Percentiles rank a stretch among this genome's conserved stretches.
These are phyloP conservation scores for Piper betle DNA, from an alignment of 164 flowering plant genomes.

Conservation along the genomic window DNA sequence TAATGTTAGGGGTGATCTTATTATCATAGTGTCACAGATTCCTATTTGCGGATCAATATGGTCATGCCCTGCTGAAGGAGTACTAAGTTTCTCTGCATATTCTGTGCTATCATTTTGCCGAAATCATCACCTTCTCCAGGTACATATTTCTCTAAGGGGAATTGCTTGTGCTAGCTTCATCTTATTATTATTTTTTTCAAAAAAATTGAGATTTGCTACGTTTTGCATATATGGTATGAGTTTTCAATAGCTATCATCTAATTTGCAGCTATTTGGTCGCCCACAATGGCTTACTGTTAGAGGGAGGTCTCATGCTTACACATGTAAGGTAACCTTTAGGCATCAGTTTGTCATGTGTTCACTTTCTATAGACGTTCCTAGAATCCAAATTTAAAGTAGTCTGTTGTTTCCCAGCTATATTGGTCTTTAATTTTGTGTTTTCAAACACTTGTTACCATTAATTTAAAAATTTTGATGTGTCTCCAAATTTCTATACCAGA, in stretches of 20 bases:
- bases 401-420: not conserved
- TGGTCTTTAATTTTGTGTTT: not conserved
- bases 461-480: not conserved
- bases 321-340: constrained; percentile 39
- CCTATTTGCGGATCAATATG: constrained; percentile 90
- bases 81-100: constrained; percentile 68
- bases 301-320: constrained; percentile 60
- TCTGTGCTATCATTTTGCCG: constrained; percentile 90
- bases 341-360: not conserved
- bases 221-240: not conserved
- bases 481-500: constrained; percentile 23
- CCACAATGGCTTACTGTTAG: constrained; percentile 92
- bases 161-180: not conserved
- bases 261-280: constrained; percentile 69
- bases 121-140: constrained; percentile 94
- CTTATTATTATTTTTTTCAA: not conserved
- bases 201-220: too few species aligned
- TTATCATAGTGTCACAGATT: constrained; percentile 25
- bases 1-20: not conserved
- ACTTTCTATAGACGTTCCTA: too few species aligned
- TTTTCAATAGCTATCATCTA: not conserved
- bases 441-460: not conserved
- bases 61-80: constrained; percentile 82
- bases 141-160: constrained; percentile 5
- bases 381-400: not conserved